These are phyloP conservation scores for Umbelopsis sp. DNA, from an alignment of 192 early-diverging fungal species.

Conservation along the genomic window DNA sequence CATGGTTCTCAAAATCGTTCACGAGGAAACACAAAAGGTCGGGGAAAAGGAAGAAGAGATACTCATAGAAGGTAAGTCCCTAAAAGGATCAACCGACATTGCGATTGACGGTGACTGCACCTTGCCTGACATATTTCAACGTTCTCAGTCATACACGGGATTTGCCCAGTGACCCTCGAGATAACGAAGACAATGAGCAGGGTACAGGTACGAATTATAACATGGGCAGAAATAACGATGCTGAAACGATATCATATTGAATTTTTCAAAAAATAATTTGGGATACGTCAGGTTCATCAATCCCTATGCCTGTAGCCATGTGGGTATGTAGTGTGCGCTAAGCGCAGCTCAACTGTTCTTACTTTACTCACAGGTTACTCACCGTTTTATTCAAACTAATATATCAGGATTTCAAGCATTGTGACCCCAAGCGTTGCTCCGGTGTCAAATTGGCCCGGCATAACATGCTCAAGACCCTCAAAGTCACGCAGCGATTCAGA, in stretches of 20 bases:
- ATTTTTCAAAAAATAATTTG: background rate
- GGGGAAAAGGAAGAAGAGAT: conserved; percentile 10
- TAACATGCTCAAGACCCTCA: conserved; percentile 78
- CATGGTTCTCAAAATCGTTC: conserved; percentile 16
- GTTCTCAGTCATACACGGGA: conserved; percentile 8
- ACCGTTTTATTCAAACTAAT: background rate
- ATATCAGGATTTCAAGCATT: conserved; percentile 95
- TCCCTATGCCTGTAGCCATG: conserved; percentile 77
- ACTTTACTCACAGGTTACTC: background rate
- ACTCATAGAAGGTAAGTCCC: background rate
- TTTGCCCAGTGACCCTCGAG: background rate
- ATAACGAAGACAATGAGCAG: background rate
- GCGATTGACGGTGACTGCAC: no score
- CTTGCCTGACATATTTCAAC: no score
- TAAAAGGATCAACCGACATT: no score
- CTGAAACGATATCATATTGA: background rate
- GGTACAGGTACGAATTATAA: background rate
- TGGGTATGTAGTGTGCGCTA: conserved; percentile 48
- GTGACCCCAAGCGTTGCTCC: conserved; percentile 97
- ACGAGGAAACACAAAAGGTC: background rate
- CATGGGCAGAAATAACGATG: background rate
- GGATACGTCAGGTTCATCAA: conserved; percentile 26
- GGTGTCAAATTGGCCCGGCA: conserved; percentile 87
- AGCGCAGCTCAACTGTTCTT: background rate
- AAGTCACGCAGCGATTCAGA: conserved; percentile 83